These are phyloP conservation scores for Penicillium sp. DNA, from an alignment of 2,329 filamentous ascomycete genomes.

Conservation along the genomic window DNA sequence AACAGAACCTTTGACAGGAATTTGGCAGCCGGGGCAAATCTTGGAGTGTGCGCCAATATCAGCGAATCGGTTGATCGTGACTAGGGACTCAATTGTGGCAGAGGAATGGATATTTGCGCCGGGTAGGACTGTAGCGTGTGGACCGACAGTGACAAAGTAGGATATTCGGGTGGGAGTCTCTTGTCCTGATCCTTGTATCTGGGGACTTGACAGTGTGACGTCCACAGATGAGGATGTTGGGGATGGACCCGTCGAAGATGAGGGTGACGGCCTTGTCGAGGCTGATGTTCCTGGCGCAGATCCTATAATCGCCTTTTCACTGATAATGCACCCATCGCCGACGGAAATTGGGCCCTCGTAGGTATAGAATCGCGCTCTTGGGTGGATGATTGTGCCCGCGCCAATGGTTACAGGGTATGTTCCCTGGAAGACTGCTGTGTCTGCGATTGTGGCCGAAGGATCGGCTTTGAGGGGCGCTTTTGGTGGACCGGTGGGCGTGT, in stretches of 20 bases:
- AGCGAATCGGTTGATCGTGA: constrained; percentile 39
- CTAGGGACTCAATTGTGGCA: constrained; percentile 52
- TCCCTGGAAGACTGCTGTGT: constrained; percentile 56
- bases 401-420: constrained; percentile 77
- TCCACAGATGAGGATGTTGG: constrained; percentile 9
- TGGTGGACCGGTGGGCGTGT: constrained; percentile 33
- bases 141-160: constrained; percentile 44
- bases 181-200: background rate
- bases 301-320: constrained; percentile 61
- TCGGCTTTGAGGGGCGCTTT: constrained; percentile 44
- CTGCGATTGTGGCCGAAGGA: constrained; percentile 45
- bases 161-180: constrained; percentile 39
- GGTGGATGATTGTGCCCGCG: constrained; percentile 80
- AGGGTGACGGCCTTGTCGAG: constrained; percentile 16
- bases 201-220: background rate
- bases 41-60: constrained; percentile 64
- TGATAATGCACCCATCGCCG: constrained; percentile 79
- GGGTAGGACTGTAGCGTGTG: constrained; percentile 41
- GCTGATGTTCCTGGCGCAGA: constrained; percentile 50
- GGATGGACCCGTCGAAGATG: constrained; percentile 12
- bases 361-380: constrained; percentile 78
- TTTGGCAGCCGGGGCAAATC: constrained; percentile 65
- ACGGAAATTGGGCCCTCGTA: constrained; percentile 77
- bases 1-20: constrained; percentile 62
- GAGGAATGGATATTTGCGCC: constrained; percentile 46